phyloP scores from a whole-genome alignment of 768 basidiomycete genomes.

The Tephrocybe sp. region DNA sequence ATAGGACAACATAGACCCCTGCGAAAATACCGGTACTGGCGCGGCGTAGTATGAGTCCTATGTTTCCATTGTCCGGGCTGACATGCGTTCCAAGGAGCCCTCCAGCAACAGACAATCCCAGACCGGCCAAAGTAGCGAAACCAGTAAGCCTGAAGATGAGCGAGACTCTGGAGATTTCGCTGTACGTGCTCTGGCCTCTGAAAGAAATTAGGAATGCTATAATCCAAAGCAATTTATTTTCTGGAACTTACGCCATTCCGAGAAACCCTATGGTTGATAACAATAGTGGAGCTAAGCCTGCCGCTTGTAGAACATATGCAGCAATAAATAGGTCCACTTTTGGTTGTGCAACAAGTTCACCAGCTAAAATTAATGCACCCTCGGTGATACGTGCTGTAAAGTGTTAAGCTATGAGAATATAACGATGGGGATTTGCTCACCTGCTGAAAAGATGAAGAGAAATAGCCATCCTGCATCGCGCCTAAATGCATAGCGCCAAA shows the following conservation, averaged over 20 bases:
- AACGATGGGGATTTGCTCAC: slow-evolving; percentile 34
- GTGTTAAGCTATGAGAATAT: background rate
- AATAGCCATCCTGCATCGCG: slow-evolving; percentile 67
- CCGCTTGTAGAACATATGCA: slow-evolving; percentile 48
- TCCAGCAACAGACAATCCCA: slow-evolving; percentile 44
- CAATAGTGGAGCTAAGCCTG: slow-evolving; percentile 38
- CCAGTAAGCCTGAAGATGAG: slow-evolving; percentile 35
- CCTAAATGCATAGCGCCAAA: slow-evolving; percentile 53
- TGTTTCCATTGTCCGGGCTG: slow-evolving; percentile 27
- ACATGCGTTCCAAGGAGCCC: slow-evolving; percentile 41
- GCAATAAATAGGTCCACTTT: slow-evolving; percentile 48
- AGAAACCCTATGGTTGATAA: slow-evolving; percentile 45
- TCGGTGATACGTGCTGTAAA: slow-evolving; percentile 54
- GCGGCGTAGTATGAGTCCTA: slow-evolving; percentile 40
- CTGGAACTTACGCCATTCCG: slow-evolving; percentile 43
- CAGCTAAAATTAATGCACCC: slow-evolving; percentile 55
- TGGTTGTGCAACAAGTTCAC: slow-evolving; percentile 37
- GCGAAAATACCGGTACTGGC: slow-evolving; percentile 42
- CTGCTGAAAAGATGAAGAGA: slow-evolving; percentile 55
- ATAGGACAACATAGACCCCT: slow-evolving; percentile 37
- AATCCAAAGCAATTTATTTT: slow-evolving; percentile 1
- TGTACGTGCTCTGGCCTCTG: slow-evolving; percentile 51
- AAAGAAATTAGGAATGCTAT: slow-evolving; percentile 18
- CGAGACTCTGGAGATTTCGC: slow-evolving; percentile 43
- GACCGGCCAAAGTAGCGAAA: slow-evolving; percentile 33